Conservation (phyloP, 2,329 filamentous ascomycete genomes). For the Colletotrichum tamarilloi region DNA sequence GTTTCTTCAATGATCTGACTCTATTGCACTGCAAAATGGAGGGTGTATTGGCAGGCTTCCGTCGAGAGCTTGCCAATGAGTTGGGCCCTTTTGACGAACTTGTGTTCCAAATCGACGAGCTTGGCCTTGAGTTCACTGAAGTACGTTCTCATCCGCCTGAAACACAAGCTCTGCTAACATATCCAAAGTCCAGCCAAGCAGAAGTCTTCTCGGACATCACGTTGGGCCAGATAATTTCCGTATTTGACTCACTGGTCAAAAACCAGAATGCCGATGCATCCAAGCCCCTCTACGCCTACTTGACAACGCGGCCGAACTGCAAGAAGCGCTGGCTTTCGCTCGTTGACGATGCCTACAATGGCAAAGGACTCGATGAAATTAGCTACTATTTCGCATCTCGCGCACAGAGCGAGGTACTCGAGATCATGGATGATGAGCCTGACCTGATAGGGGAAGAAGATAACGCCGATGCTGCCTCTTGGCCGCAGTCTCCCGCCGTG, state of each 20-base stretch:
- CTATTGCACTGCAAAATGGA: conserved; percentile 57
- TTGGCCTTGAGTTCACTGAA: conserved; percentile 65
- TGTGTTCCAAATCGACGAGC: conserved; percentile 62
- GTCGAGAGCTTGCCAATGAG: conserved; percentile 58
- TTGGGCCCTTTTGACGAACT: conserved; percentile 59
- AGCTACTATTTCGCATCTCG: conserved; percentile 48
- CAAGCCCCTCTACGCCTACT: conserved; percentile 54
- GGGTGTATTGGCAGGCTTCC: conserved; percentile 55
- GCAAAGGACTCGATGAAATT: conserved; percentile 54
- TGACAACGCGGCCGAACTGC: conserved; percentile 53
- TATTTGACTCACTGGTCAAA: conserved; percentile 55
- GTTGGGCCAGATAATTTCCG: conserved; percentile 53
- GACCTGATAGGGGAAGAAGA: conserved; percentile 35
- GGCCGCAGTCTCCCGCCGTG: conserved; percentile 26
- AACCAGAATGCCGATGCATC: conserved; percentile 54
- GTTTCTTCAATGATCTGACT: conserved; percentile 58
- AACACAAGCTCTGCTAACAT: conserved; percentile 41
- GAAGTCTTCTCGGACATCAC: conserved; percentile 50
- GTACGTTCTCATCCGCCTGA: conserved; percentile 44
- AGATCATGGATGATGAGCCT: conserved; percentile 35
- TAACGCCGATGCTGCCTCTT: conserved; percentile 26
- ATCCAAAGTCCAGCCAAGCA: conserved; percentile 47
- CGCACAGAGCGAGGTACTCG: conserved; percentile 36
- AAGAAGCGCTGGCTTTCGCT: conserved; percentile 52
- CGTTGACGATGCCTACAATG: conserved; percentile 54